These are phyloP conservation scores for Suillus fuscotomentosus DNA, from an alignment of 768 basidiomycete species.

Conservation along the genomic window DNA sequence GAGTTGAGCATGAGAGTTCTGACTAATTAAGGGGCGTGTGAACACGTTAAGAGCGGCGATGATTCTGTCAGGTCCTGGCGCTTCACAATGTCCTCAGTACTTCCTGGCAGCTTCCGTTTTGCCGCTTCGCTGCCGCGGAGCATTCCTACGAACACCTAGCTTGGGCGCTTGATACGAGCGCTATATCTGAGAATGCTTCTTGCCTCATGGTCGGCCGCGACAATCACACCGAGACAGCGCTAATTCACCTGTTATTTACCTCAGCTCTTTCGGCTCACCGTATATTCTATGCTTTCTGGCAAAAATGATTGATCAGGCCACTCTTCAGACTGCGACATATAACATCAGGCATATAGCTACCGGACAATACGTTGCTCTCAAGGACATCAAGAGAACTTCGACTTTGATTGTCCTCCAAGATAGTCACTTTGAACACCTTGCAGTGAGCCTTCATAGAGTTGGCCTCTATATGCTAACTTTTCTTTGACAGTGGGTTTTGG, in stretches of 20 bases:
- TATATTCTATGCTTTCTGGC: not conserved
- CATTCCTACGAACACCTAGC: not conserved
- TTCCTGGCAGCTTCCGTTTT: not conserved
- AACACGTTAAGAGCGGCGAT: not conserved
- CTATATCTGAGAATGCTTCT: not conserved
- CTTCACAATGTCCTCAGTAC: not conserved
- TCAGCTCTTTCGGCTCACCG: too few relatives aligned
- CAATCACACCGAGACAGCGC: not conserved
- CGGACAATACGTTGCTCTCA: conserved; percentile 1
- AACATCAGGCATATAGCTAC: not conserved
- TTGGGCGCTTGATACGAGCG: not conserved
- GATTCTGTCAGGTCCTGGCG: not conserved
- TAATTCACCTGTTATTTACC: not conserved
- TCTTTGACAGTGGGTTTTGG: not conserved
- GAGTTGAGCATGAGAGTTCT: too few relatives aligned
- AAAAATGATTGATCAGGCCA: not conserved
- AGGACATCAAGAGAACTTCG: not conserved
- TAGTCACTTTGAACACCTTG: conserved; percentile 1
- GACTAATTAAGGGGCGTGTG: not conserved
- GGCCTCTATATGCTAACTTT: not conserved
- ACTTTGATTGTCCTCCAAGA: not conserved
- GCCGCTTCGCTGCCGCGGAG: not conserved
- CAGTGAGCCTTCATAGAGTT: not conserved
- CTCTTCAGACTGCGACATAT: conserved; percentile 2
- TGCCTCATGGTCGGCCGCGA: not conserved